Evolutionary conservation across 2,329 filamentous ascomycete species (phyloP), one percentile per base, ranked within the genome.

Genomic region (Botrytis aclada): DNA sequence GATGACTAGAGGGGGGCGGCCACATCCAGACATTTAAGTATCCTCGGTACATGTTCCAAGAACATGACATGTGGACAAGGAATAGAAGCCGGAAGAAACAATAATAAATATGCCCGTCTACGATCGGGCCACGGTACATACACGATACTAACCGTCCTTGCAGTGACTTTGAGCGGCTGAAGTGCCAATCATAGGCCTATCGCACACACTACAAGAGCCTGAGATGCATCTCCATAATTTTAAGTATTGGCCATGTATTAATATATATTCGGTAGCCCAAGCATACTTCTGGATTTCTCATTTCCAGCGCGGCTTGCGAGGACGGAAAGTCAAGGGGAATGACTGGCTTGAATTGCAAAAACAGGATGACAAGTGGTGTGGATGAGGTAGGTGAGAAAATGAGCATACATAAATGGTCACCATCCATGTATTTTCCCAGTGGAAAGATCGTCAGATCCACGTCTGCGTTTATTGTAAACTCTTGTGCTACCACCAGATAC

Each of bases 81-180:
- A 72, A 75, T 65, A 75, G 69, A 63, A 71, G 63, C 74, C 64
- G 75, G 67, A 74, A 61, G 65, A 73, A 73, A 72, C 66, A 73
- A 74, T 47, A 45, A 54, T 45, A 39, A 70, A 69, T 72, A 78
- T 78, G 76, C 76, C 75, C 77, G 76, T 73, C 70, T 74, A 41
- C 64, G 74, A 77, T 78, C 74, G 72, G 75, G 85, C 85, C 6
- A 80, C 83, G 67, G 75, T 88, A 61, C 87, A 90, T 66, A 71
- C 34, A 69, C 34, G 34, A 37, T 65, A 51, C 39, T 41, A 56
- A 54, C 45, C 45, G 34, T 65, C 64, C 61, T 65, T 79, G 79
- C 77, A 73, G 74, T 82, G 72, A 83, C 84, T 37, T 88, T 90
- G 75, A 84, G 75, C 80, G 82, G 78, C 79, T 72, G 41, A 61